These are phyloP conservation scores for Aspergillus niger DNA, from an alignment of 2,329 filamentous ascomycete species.

Conservation along the genomic window DNA sequence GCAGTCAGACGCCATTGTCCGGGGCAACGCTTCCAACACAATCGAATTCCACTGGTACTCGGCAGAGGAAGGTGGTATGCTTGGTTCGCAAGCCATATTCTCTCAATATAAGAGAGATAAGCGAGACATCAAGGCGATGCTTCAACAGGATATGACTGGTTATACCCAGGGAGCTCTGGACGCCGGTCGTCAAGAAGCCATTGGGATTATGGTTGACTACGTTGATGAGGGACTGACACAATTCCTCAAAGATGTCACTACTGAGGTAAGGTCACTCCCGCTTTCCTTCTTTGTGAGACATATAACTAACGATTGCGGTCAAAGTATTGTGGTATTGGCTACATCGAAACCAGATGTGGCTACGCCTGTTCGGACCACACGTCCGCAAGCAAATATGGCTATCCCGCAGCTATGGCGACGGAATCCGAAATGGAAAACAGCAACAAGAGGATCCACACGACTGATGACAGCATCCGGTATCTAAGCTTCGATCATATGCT, in stretches of 20 bases:
- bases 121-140: conserved; percentile 87
- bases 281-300: not conserved
- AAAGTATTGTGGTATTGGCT: conserved; percentile 85
- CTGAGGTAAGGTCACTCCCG: conserved; percentile 51
- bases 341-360: conserved; percentile 82
- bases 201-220: conserved; percentile 91
- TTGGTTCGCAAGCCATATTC: conserved; percentile 90
- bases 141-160: conserved; percentile 98
- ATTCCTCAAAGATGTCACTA: conserved; percentile 89
- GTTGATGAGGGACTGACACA: conserved; percentile 79
- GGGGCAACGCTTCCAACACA: conserved; percentile 76
- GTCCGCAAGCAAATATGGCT: conserved; percentile 66
- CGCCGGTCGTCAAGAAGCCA: conserved; percentile 77
- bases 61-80: conserved; percentile 82
- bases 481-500: conserved; percentile 88
- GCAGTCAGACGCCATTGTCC: conserved; percentile 67
- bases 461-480: conserved; percentile 69
- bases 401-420: conserved; percentile 66
- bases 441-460: conserved; percentile 73
- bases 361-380: conserved; percentile 78
- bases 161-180: conserved; percentile 81
- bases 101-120: conserved; percentile 71
- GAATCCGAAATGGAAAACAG: conserved; percentile 62
- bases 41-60: conserved; percentile 98
- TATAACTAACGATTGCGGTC: conserved; percentile 14